These are phyloP conservation scores for Phylloporus scabripes DNA, from an alignment of 768 basidiomycete species.

Conservation along the genomic window DNA sequence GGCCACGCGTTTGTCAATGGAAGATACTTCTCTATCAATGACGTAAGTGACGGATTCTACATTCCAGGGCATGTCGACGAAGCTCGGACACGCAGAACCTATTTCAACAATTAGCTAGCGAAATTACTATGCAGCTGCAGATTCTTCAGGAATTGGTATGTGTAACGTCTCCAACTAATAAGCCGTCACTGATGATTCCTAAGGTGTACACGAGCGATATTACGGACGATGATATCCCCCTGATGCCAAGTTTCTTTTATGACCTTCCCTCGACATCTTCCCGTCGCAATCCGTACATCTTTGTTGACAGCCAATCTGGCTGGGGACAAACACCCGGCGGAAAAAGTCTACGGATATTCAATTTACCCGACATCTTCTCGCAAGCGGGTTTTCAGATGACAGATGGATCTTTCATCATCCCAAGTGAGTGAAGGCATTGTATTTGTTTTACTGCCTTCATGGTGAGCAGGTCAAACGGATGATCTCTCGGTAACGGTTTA, in stretches of 20 bases:
- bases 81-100: slow-evolving; percentile 12
- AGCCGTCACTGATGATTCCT: not conserved
- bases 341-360: slow-evolving; percentile 18
- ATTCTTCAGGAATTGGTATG: slow-evolving; percentile 71
- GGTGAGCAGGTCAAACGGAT: slow-evolving; percentile 9
- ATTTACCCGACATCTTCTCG: slow-evolving; percentile 27
- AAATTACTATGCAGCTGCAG: slow-evolving; percentile 53
- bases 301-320: slow-evolving; percentile 42
- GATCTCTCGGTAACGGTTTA: slow-evolving; percentile 45
- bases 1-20: slow-evolving; percentile 89
- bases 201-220: slow-evolving; percentile 58
- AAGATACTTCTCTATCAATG: slow-evolving; percentile 63
- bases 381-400: slow-evolving; percentile 37
- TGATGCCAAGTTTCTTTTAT: slow-evolving; percentile 78
- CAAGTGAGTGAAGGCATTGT: slow-evolving; percentile 39
- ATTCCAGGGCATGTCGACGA: not conserved
- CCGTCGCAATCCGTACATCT: slow-evolving; percentile 73
- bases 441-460: slow-evolving; percentile 3
- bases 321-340: slow-evolving; percentile 9
- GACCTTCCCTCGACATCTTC: slow-evolving; percentile 70
- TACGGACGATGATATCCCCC: slow-evolving; percentile 44
- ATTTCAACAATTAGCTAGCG: slow-evolving; percentile 32
- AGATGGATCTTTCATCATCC: slow-evolving; percentile 54
- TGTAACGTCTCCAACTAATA: not conserved
- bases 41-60: slow-evolving; percentile 42